These are phyloP conservation scores for Xylariaceae sp. DNA, from an alignment of 2,329 filamentous ascomycete genomes.

Conservation along the genomic window DNA sequence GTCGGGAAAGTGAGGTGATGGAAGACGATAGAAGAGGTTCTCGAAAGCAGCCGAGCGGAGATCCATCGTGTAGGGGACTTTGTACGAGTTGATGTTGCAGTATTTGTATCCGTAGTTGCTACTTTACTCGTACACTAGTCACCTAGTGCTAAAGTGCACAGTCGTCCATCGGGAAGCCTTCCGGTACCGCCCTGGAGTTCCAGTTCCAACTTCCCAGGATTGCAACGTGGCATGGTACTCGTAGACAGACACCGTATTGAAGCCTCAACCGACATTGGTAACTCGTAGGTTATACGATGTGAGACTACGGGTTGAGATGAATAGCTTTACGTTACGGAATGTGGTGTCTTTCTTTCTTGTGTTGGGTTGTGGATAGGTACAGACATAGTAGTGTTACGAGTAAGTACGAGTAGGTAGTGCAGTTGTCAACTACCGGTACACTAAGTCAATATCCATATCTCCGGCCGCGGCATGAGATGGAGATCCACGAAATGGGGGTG, in stretches of 20 bases:
- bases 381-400: neutral
- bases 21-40: too few relatives aligned
- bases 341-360: too few relatives aligned
- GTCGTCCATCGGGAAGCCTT: conserved; percentile 19
- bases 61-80: too few relatives aligned
- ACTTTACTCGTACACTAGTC: too few relatives aligned
- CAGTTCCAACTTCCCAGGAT: conserved; percentile 3
- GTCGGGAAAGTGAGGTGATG: too few relatives aligned
- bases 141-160: neutral
- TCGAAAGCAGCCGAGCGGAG: too few relatives aligned
- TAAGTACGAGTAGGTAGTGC: neutral
- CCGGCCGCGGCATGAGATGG: neutral
- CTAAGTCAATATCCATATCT: neutral
- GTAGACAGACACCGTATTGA: conserved; percentile 9
- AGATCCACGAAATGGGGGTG: neutral
- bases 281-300: neutral
- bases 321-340: too few relatives aligned
- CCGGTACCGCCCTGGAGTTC: conserved; percentile 17
- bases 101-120: too few relatives aligned
- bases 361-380: too few relatives aligned
- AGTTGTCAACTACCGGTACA: neutral
- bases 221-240: conserved; percentile 20
- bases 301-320: neutral
- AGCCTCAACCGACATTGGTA: conserved; percentile 7
- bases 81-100: too few relatives aligned